Base-by-base conservation (phyloP, 177 flowering plant genomes). In the Tripterygium wilfordii region DNA sequence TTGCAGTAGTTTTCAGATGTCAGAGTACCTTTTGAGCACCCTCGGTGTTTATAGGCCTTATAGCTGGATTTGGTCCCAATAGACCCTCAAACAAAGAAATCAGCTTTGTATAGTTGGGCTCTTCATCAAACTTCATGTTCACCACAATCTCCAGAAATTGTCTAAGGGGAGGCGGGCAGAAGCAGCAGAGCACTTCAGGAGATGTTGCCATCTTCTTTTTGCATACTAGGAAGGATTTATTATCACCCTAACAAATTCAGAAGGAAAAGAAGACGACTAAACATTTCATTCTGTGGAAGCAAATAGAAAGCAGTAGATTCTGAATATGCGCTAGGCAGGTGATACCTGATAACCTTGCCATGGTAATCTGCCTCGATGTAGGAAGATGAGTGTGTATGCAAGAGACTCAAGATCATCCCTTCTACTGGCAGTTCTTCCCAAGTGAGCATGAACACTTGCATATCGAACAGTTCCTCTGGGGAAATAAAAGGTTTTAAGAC, bases 381-480 rank as follows among this genome's bases (percentile, higher is more conserved):
- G 85, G 62, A 87, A 84, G 24, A 87, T 72, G 6, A 84, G 80
- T 12, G 96, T 83, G 56, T 87, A 87, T 49, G 89, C 92, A 61
- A 87, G 88, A 51, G 96, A 87, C 58, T 87, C 96, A 17, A 87
- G 77, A 71, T 87, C 96, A 61, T 87, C 96, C 64, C 96, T 82
- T 65, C 96, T 79, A 57, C 96, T 87, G 25, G 92, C 96, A 57
- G 88, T 82, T 77, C 92, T 82, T 60, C 96, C 92, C 52, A 87
- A 64, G 57, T 87, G 96, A 12, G 96, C 96, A 78, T 87, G 92
- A 53, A 69, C 92, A 66, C 96, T 84, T 7, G 96, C 92, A 76
- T 87, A 87, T 42, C 89, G 70, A 48, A 80, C 86, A 46, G 96
- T 84, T 52, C 96, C 96, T 62, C 96, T 87, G 54, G 13, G 36